phyloP scores from a whole-genome alignment of 202 grass and related monocot genomes.

The Schoenoplectus triqueter region DNA sequence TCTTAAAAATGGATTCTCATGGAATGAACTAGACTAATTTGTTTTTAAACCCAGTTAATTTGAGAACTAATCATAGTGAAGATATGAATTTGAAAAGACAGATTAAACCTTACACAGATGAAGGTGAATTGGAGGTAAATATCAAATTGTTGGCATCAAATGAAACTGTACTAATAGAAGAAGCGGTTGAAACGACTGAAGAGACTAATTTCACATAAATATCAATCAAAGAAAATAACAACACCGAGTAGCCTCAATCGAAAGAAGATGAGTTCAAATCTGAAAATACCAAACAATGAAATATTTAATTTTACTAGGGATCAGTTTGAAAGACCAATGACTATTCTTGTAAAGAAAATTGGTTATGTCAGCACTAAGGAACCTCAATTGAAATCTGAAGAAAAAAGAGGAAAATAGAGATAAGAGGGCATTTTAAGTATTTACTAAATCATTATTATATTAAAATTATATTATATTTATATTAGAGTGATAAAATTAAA shows the following conservation, averaged over 20 bases:
- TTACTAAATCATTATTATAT: no score
- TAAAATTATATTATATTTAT: no score
- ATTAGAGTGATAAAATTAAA: no score
- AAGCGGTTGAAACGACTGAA: not conserved
- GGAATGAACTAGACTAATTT: not conserved
- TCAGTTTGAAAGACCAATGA: not conserved
- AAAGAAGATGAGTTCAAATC: not conserved
- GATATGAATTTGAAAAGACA: no score
- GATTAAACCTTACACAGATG: not conserved
- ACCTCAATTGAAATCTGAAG: not conserved
- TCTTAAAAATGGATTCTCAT: not conserved
- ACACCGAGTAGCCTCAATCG: conserved; percentile 6
- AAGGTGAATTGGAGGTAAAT: conserved; percentile 18
- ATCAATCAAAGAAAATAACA: not conserved
- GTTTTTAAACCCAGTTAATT: not conserved
- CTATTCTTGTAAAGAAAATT: not conserved
- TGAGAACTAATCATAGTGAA: no score
- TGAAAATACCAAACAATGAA: conserved; percentile 4
- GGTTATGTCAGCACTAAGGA: not conserved
- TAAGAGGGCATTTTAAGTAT: no score
- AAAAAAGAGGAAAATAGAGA: not conserved
- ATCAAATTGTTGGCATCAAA: conserved; percentile 3
- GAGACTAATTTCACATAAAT: not conserved
- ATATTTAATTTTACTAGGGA: not conserved
- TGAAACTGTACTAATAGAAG: not conserved